Evolutionary conservation across 108 stramenopile species (phyloP), one percentile per base, ranked within the genome.

Genomic region (Halocafeteria seosinensis): DNA sequence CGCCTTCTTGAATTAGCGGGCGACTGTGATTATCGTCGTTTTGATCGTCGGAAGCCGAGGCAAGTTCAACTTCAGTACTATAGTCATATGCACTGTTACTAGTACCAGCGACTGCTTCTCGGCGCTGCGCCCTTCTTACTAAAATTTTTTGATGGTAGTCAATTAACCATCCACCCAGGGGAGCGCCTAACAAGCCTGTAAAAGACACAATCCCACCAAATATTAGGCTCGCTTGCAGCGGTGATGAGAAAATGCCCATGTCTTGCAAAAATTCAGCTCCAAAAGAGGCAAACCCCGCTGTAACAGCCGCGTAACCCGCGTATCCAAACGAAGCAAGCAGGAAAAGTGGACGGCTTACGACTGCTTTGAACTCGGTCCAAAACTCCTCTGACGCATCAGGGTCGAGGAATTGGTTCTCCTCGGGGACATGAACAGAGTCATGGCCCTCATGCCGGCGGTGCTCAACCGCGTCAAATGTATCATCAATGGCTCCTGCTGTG

Each of bases 141-240:
- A 3, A 12, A 13, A 37, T 1, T 38, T 3, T 9, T 34, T 60
- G 34, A 2, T 11, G 1, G 33, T 9, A 34, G 52, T 78, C 78
- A 32, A 78, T 32, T 21, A 77, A 36, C 26, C 63, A 27, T 0
- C 78, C 78, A 4, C 78, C 78, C 17, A 70, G 24, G 34, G 76
- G 76, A 8, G 76, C 75, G 0, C 69, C 78, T 26, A 61, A 25
- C 9, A 78, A 27, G 52, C 78, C 78, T 4, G 73, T 73, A 1
- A 67, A 31, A 12, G 61, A 36, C 25, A 78, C 47, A 1, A 76
- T 23, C 13, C 27, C 38, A 0, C 78, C 78, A 62, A 78, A 78
- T 11, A 60, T 38, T 1, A 64, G 55, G 12, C 73, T 71, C 3
- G 73, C 73, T 24, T 34, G 33, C 29, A 34, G 32, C 36, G 68